Evolutionary conservation across 345 rosid genomes (phyloP).

Genomic region (Sonneratia alba): DNA sequence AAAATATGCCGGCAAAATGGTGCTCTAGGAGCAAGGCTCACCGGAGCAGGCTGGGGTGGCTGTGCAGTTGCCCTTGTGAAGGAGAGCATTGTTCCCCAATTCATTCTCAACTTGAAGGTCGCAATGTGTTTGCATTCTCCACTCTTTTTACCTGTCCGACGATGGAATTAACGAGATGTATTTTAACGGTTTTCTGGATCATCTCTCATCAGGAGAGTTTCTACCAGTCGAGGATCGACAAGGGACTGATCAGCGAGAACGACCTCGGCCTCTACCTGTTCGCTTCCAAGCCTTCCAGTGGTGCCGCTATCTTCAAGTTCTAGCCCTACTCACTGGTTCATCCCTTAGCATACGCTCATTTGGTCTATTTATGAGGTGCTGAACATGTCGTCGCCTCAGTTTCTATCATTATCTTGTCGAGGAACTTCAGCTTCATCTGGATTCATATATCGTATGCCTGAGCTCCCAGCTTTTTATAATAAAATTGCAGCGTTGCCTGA

Average conservation of each 20-base stretch:
- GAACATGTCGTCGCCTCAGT: background rate
- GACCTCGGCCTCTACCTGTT: constrained; percentile 83
- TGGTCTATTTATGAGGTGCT: background rate
- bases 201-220: constrained; percentile 51
- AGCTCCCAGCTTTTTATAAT: background rate
- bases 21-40: constrained; percentile 93
- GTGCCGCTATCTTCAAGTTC: constrained; percentile 85
- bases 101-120: constrained; percentile 82
- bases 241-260: constrained; percentile 49
- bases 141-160: background rate
- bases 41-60: constrained; percentile 99
- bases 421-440: background rate
- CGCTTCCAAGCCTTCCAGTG: constrained; percentile 97
- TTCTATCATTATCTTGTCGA: background rate
- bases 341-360: background rate
- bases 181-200: background rate
- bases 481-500: background rate
- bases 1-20: constrained; percentile 48
- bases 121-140: background rate
- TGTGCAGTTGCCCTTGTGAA: constrained; percentile 88
- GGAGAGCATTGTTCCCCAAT: constrained; percentile 67
- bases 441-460: background rate
- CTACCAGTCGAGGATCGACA: constrained; percentile 67
- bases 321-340: constrained; percentile 12
- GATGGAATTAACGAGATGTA: background rate